phyloP scores from a whole-genome alignment of 768 basidiomycete species.

The Pulveroboletus frians region DNA sequence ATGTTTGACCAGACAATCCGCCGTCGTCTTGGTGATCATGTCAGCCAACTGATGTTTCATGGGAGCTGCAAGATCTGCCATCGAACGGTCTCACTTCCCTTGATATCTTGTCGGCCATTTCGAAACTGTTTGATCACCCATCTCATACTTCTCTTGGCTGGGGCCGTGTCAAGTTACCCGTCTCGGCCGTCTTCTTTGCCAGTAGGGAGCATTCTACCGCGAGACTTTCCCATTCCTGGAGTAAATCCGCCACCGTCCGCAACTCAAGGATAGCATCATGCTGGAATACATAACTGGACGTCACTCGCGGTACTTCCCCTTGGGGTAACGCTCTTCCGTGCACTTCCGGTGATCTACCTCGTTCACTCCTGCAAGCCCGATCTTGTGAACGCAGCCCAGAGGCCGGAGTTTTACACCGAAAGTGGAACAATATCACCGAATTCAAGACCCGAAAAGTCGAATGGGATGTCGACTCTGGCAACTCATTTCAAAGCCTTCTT shows the following conservation, averaged over 20 bases:
- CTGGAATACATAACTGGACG: background rate
- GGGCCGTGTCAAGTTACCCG: background rate
- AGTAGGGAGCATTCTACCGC: background rate
- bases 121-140: background rate
- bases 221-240: background rate
- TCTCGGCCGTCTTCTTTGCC: background rate
- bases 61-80: background rate
- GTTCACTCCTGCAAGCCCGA: background rate
- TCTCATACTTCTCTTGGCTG: background rate
- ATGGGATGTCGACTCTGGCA: background rate
- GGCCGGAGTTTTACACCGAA: background rate
- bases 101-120: background rate
- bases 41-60: background rate
- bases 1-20: background rate
- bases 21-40: background rate
- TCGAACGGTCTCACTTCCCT: background rate
- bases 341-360: background rate
- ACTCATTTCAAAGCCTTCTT: slow-evolving; percentile 68
- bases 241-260: background rate
- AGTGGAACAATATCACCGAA: background rate
- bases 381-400: background rate
- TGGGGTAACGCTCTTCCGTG: background rate
- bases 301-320: background rate
- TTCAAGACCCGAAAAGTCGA: background rate
- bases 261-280: background rate